Percentiles rank a stretch among this genome's conserved stretches.
Evolutionary conservation across 2,329 filamentous ascomycete species (phyloP).

Genomic region (Bipolaris zeicola): DNA sequence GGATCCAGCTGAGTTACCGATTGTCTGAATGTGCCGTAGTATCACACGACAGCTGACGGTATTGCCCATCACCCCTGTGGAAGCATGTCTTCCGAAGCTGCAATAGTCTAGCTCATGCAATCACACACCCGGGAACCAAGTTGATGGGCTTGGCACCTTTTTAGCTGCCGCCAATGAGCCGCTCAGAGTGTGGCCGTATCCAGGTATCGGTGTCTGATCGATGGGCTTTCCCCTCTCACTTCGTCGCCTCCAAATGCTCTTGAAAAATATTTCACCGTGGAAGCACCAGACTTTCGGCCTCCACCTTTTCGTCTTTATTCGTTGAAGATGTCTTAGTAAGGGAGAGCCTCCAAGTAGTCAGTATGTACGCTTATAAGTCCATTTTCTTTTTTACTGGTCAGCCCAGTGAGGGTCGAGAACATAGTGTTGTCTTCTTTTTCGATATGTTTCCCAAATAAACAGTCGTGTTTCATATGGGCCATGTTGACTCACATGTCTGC

Average conservation of each 20-base stretch:
- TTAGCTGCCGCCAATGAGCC: neutral
- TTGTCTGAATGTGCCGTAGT: neutral
- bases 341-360: neutral
- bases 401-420: neutral
- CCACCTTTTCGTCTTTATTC: neutral
- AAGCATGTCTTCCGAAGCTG: neutral
- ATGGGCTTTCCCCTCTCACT: neutral
- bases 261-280: no score
- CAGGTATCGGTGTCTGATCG: no score
- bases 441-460: no score
- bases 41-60: neutral
- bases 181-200: no score
- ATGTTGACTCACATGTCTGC: no score
- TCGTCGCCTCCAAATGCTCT: neutral
- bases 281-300: neutral
- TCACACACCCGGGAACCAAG: neutral
- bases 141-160: neutral
- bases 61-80: neutral
- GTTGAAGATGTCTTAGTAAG: neutral
- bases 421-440: no score
- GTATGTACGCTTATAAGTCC: neutral
- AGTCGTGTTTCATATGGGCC: no score
- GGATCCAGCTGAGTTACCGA: neutral
- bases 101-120: neutral
- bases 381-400: neutral